Base-by-base conservation (phyloP, 2,329 filamentous ascomycete species). In the Fusarium buharicum region DNA sequence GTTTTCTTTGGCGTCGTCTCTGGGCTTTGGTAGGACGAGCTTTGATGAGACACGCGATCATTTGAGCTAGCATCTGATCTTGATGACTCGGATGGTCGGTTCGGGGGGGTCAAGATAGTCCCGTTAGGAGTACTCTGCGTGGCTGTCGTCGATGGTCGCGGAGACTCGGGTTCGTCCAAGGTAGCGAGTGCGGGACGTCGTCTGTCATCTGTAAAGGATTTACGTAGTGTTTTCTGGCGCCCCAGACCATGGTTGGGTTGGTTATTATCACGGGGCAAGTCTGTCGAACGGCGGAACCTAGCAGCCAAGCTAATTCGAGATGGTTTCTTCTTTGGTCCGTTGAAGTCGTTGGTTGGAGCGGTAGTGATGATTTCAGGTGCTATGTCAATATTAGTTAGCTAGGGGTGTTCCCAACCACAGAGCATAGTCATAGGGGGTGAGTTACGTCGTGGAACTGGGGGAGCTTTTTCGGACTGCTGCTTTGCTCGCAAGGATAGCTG, bases 291-390 rank as follows among this genome's bases (percentile, higher is more conserved):
- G 48, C 84, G 82, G 50, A 84, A 78, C 31, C 81, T 82, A 49
- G 80, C 76, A 20, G 82, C 78, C 17, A 88, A 76, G 67, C 80
- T 83, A 59, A 86, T 78, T 36, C 85, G 81, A 28, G 84, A 82
- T 36, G 81, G 75, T 64, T 84, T 86, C 73, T 84, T 88, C 44
- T 80, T 83, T 58, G 81, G 74, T 46, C 74, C 67, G 31, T 81
- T 80, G 17, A 86, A 73, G 47, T 90, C 85, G 66, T 88, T 84
- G 9, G 93, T 95, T 10, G 95, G 93, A 14, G 93, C 91, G 11
- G 94, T 98, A 45, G 91, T 97, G 75, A 98, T 95, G 73, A 98
- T 98, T 67, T 86, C 81, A 43, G 86, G 86, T 61, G 86, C 86
- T 89, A 68, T 28, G 43, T 54, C 44, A 38, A 59, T 55, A 67